These are phyloP conservation scores for Hirschfeldia incana DNA, from an alignment of 345 rosid species.

Conservation along the genomic window DNA sequence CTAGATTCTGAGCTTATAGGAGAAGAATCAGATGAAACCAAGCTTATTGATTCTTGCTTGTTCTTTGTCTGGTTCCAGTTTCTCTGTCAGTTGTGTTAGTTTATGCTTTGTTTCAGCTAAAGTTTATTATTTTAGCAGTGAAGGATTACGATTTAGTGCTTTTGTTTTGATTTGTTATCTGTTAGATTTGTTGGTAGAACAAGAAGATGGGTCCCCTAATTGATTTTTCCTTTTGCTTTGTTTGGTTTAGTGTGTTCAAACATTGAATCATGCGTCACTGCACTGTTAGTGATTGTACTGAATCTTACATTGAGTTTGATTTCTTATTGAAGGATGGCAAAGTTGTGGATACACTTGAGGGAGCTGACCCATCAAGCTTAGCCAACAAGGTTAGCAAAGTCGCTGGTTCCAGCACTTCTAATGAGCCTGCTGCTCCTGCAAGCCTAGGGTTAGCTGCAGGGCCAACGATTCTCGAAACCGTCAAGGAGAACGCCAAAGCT, in stretches of 20 bases:
- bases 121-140: not conserved
- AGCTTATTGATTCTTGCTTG: not conserved
- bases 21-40: not conserved
- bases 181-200: not conserved
- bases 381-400: conserved; percentile 90
- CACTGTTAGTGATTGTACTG: not conserved
- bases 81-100: not conserved
- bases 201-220: not conserved
- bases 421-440: conserved; percentile 94
- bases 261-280: not conserved
- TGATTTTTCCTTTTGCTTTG: not conserved
- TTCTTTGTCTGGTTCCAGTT: not conserved
- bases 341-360: conserved; percentile 77
- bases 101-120: not conserved
- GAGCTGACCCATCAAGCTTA: conserved; percentile 93
- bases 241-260: not conserved
- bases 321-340: conserved; percentile 68
- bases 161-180: not conserved
- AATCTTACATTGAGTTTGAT: not conserved
- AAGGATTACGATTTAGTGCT: not conserved
- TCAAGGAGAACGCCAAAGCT: conserved; percentile 69
- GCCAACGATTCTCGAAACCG: conserved; percentile 66
- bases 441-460: conserved; percentile 99
- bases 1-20: not conserved
- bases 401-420: conserved; percentile 59